Evolutionary conservation across 768 basidiomycete genomes (phyloP).

Genomic region (Mycena haematopus): DNA sequence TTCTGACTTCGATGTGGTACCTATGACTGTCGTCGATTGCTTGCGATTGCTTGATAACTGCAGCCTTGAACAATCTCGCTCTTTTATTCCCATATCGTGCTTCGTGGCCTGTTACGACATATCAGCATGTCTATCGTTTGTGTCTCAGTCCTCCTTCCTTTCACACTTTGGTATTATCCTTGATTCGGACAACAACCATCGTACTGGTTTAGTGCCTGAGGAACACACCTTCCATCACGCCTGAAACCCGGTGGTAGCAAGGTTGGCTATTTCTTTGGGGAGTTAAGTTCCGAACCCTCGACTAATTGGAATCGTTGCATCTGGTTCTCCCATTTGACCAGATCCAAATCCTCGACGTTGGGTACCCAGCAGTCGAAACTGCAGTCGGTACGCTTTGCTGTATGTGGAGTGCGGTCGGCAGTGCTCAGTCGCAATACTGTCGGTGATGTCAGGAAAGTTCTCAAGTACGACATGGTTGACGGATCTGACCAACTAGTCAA

Average conservation of each 20-base stretch:
- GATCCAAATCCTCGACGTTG: not conserved
- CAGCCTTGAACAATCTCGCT: not conserved
- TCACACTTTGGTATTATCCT: not conserved
- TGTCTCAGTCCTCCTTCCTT: not conserved
- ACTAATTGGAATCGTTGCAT: not conserved
- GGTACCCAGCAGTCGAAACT: too few relatives aligned
- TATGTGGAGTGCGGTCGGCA: slow-evolving; percentile 27
- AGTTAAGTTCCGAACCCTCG: not conserved
- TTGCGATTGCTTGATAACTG: not conserved
- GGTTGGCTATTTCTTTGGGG: not conserved
- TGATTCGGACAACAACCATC: not conserved
- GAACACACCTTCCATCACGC: not conserved
- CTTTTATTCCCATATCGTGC: not conserved
- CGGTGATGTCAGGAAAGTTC: too few relatives aligned
- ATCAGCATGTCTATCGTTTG: not conserved
- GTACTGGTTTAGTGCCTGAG: not conserved
- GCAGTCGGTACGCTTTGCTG: not conserved
- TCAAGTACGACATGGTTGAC: too few relatives aligned
- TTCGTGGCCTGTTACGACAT: not conserved
- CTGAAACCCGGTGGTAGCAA: not conserved
- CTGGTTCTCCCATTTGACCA: not conserved
- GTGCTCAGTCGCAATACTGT: too few relatives aligned
- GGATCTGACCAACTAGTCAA: too few relatives aligned
- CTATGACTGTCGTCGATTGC: not conserved
- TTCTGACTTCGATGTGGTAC: not conserved